A percentile compares a stretch with the other conserved stretches of the same genome.
These are phyloP conservation scores for Solanum chmielewskii DNA, from an alignment of 257 asterid genomes.

Conservation along the genomic window DNA sequence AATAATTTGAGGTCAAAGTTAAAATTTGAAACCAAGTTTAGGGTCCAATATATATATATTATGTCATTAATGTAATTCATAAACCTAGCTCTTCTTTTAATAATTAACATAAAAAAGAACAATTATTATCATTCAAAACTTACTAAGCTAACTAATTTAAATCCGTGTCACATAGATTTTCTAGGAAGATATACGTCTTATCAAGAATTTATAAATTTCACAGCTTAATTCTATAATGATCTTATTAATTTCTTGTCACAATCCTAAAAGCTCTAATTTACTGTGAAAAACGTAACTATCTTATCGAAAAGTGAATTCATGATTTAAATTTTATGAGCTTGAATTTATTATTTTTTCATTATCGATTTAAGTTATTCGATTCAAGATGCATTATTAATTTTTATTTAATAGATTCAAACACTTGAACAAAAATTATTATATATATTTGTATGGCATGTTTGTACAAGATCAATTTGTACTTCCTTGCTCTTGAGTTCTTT, in stretches of 20 bases:
- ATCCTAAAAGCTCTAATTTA: not conserved
- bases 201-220: not conserved
- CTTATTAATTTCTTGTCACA: too few relatives aligned
- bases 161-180: not conserved
- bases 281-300: accelerated
- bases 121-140: not conserved
- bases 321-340: not conserved
- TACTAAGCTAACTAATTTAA: not conserved
- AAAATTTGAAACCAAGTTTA: too few relatives aligned
- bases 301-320: accelerated
- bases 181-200: too few relatives aligned
- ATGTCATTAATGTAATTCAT: too few relatives aligned
- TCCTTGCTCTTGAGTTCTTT: not conserved
- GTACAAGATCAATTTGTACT: not conserved
- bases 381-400: not conserved
- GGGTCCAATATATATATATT: too few relatives aligned
- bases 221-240: not conserved
- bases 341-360: not conserved
- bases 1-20: too few relatives aligned
- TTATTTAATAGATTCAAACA: not conserved
- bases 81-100: not conserved
- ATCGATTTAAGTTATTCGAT: not conserved
- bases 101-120: not conserved
- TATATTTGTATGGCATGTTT: not conserved
- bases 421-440: not conserved